Base-by-base conservation (phyloP, 768 basidiomycete species). In the Coprinopsis sp. region DNA sequence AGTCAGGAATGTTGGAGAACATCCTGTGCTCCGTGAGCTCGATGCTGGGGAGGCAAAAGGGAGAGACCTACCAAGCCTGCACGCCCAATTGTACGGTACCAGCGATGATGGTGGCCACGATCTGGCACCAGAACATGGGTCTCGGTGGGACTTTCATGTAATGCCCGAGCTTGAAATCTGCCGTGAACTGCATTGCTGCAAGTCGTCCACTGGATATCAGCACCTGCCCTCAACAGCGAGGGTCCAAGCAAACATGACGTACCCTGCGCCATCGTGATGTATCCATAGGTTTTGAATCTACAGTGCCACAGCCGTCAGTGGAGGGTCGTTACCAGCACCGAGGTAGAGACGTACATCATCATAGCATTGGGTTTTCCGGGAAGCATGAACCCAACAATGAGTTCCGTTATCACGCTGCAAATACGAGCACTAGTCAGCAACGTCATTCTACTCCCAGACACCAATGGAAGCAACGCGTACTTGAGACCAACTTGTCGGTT, bases 131-230 rank as follows among this genome's bases (percentile, higher is more conserved):
- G 58, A 85, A 85, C 76, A 84, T 83, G 0, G 78, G 72, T 16
- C 81, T 69, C 22, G 79, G 81, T 6, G 82, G 79, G 25, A 62
- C 61, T 58, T 63, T 63, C 62, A 64, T 64, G 38, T 61, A 61
- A 64, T 87, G 83, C 36, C 86, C 85, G 16, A 87, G 73, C 63
- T 87, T 88, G 61, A 87, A 82, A 60, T 87, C 86, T 39, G 77
- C 74, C 13, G 82, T 76, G 58, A 87, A 86, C 50, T 77, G 76
- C 63, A 86, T 73, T 2, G 81, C 84, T 67, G 64, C 66, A 65
- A 18, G 6, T 47, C 31, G 38, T n/a, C n/a, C 14, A 30, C 66
- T 69, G 51, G 43, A 38, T 21, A 14, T 31, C 18, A 28, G 33
- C 21, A 14, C 21, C n/a, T n/a, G n/a, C n/a, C n/a, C 8, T 7